phyloP scores from a whole-genome alignment of 164 flowering plant species.

The Liriodendron chinense region DNA sequence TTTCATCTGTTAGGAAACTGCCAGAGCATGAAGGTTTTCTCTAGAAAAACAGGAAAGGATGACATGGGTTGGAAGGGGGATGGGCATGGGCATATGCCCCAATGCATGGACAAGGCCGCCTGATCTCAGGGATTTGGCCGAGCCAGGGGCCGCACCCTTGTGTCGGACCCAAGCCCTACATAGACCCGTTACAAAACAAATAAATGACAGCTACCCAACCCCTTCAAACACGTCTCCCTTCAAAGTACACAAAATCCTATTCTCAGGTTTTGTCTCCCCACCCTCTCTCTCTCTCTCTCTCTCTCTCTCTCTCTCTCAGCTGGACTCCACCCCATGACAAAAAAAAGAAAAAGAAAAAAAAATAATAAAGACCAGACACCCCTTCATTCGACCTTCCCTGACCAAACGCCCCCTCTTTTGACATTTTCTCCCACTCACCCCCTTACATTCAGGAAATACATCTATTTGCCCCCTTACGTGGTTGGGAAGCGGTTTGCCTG shows the following conservation, averaged over 20 bases:
- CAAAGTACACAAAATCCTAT: neutral
- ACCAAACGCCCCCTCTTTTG: too few relatives aligned
- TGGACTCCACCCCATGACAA: neutral
- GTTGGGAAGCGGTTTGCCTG: too few relatives aligned
- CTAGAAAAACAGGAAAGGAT: neutral
- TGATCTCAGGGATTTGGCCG: conserved; percentile 1
- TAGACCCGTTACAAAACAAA: neutral
- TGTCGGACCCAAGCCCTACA: conserved; percentile 1
- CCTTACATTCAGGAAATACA: too few relatives aligned
- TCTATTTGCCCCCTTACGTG: too few relatives aligned
- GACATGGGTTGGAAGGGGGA: neutral
- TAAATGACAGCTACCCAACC: neutral
- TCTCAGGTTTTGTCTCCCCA: neutral
- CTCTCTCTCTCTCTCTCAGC: neutral
- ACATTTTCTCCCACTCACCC: too few relatives aligned
- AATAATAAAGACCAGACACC: neutral
- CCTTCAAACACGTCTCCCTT: neutral
- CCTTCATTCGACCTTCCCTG: too few relatives aligned
- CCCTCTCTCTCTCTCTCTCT: neutral
- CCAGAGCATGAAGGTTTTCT: too few relatives aligned
- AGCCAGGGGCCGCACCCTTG: conserved; percentile 1
- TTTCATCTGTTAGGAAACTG: too few relatives aligned
- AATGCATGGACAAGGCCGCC: neutral
- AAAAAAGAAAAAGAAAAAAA: too few relatives aligned
- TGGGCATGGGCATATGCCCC: neutral